Percentiles rank a stretch among this genome's conserved stretches.
phyloP scores from a whole-genome alignment of 352 stramenopile genomes.

The Aphanomyces invadans region DNA sequence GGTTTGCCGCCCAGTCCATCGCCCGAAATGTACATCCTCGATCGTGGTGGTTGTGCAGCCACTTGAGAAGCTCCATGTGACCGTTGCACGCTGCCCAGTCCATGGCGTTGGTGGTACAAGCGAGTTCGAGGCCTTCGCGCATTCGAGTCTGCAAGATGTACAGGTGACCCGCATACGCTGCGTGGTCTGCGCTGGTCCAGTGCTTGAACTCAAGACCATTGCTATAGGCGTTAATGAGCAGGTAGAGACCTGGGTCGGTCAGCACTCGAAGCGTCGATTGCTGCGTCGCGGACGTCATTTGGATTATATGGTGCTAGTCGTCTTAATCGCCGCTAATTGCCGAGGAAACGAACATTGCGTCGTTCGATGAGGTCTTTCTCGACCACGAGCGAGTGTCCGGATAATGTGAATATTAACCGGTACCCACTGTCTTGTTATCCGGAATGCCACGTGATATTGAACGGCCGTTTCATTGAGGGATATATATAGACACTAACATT shows the following conservation, averaged over 20 bases:
- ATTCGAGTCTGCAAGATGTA: constrained; percentile 24
- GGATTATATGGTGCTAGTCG: constrained; percentile 2
- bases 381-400: background rate
- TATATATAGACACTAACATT: background rate
- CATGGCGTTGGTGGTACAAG: constrained; percentile 36
- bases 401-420: no score
- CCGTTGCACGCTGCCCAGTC: constrained; percentile 35
- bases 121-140: constrained; percentile 19
- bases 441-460: background rate
- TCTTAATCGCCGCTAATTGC: background rate
- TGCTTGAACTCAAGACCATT: constrained; percentile 23
- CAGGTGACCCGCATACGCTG: constrained; percentile 17
- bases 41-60: constrained; percentile 28
- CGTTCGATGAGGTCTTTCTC: no score
- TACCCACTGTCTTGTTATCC: constrained; percentile 5
- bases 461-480: background rate
- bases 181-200: constrained; percentile 22
- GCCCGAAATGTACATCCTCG: constrained; percentile 20
- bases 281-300: background rate
- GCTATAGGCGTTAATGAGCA: constrained; percentile 24
- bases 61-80: constrained; percentile 32
- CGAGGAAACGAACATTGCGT: constrained; percentile 2
- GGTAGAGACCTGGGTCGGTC: constrained; percentile 18
- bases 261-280: background rate
- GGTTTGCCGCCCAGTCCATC: constrained; percentile 25